These are phyloP conservation scores for Cardamine resedifolia DNA, from an alignment of 345 rosid species.

Conservation along the genomic window DNA sequence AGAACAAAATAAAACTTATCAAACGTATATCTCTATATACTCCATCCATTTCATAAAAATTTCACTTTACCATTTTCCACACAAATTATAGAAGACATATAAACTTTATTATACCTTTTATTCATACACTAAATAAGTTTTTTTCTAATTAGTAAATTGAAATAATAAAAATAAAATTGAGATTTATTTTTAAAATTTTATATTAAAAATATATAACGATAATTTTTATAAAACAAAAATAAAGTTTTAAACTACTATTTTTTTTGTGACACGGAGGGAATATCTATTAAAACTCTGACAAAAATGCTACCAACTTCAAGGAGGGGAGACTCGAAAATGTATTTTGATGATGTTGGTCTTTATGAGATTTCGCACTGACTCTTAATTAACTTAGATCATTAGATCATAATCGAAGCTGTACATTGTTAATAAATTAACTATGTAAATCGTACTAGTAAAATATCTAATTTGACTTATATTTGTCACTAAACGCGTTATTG, in stretches of 20 bases:
- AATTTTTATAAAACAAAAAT: background rate
- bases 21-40: too few relatives aligned
- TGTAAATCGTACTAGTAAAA: background rate
- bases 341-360: conserved; percentile 4
- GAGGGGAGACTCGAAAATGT: background rate
- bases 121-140: too few relatives aligned
- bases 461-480: background rate
- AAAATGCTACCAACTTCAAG: background rate
- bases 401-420: background rate
- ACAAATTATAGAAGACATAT: background rate
- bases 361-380: background rate
- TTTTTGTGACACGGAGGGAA: too few relatives aligned
- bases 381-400: background rate
- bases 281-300: background rate
- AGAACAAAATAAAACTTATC: too few relatives aligned
- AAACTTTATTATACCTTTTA: too few relatives aligned
- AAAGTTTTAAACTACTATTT: too few relatives aligned
- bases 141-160: background rate
- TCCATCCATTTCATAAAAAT: too few relatives aligned
- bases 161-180: background rate
- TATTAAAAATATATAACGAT: background rate
- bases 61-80: background rate
- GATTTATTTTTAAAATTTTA: background rate
- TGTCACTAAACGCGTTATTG: conserved; percentile 21
- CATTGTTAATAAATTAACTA: background rate